Evolutionary conservation across 2,329 filamentous ascomycete species (phyloP), one percentile per base, ranked within the genome.

Genomic region (Lachnellula occidentalis): DNA sequence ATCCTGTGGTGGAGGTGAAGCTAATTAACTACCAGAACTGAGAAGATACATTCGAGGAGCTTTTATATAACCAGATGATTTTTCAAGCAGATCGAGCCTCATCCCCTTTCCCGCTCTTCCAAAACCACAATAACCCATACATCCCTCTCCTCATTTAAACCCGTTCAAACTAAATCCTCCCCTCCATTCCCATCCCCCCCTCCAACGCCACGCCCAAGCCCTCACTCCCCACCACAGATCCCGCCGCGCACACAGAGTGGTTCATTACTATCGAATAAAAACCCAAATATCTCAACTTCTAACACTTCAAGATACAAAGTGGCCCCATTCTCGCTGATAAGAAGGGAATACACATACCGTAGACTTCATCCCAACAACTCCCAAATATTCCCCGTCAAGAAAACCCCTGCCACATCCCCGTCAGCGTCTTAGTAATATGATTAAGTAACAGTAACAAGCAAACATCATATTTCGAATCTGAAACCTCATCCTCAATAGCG

Each of bases 401-500:
- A 74, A 4, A 71, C 62, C 70, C 71, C 3, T 80, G 67, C 31
- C 65, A 63, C 11, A 58, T 58, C 0, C 71, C 71, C 0, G 70
- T 73, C 3, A 77, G 53, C 0, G 62, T 71, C 58, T 79, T 74
- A n/a, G 80, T 62, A 1, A 79, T 70, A 58, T 79, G 69, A 5
- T 72, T 73, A n/a, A n/a, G n/a, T n/a, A 2, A 73, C 70, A 1
- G 70, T 70, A 1, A 69, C 68, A 60, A 1, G 69, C 68, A 60
- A 72, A 82, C 72, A 80, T 79, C 53, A 74, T 67, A 62, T 82
- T 81, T 62, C 70, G 74, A 62, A 82, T 81, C 55, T 75, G 69
- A 53, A 70, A 79, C 51, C 61, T 68, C 1, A 71, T 69, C 2
- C 80, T 70, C 5, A 77, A 71, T 57, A 78, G 74, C 6, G 66